These are phyloP conservation scores for Tillandsia fasciculata DNA, from an alignment of 176 grass and related monocot genomes.

Conservation along the genomic window DNA sequence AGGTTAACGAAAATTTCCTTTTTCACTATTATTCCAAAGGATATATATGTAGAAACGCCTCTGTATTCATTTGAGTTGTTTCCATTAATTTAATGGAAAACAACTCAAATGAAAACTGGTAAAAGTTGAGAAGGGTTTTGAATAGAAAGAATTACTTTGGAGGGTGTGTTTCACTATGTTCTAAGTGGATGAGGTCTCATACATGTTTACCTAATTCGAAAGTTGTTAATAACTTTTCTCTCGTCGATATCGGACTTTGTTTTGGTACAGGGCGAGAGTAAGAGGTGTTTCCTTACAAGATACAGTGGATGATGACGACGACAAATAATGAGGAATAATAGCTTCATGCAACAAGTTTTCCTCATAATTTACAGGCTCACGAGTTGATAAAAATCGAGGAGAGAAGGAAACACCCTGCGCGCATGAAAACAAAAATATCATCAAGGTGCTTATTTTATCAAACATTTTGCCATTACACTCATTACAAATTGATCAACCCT, in stretches of 20 bases:
- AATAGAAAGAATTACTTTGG: background rate
- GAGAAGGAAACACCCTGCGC: too few relatives aligned
- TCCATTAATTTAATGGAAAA: too few relatives aligned
- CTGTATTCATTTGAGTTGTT: too few relatives aligned
- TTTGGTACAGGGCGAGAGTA: slow-evolving; percentile 39
- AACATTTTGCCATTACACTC: too few relatives aligned
- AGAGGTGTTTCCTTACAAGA: slow-evolving; percentile 75
- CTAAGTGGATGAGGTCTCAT: background rate
- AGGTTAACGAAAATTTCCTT: slow-evolving; percentile 28
- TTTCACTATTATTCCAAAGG: too few relatives aligned
- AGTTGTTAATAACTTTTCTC: background rate
- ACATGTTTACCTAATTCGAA: background rate
- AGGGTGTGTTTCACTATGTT: background rate
- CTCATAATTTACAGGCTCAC: background rate
- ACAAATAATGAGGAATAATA: slow-evolving; percentile 24
- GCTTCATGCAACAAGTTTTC: background rate
- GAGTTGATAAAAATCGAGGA: background rate
- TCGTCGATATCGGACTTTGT: slow-evolving; percentile 10
- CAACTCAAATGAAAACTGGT: too few relatives aligned
- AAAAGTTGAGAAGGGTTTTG: too few relatives aligned
- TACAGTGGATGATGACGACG: slow-evolving; percentile 35
- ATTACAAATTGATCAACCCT: too few relatives aligned
- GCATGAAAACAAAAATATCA: too few relatives aligned
- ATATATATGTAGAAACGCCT: too few relatives aligned
- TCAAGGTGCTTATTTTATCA: too few relatives aligned